phyloP scores from a whole-genome alignment of 352 stramenopile species.

The Phytopythium litorale region DNA sequence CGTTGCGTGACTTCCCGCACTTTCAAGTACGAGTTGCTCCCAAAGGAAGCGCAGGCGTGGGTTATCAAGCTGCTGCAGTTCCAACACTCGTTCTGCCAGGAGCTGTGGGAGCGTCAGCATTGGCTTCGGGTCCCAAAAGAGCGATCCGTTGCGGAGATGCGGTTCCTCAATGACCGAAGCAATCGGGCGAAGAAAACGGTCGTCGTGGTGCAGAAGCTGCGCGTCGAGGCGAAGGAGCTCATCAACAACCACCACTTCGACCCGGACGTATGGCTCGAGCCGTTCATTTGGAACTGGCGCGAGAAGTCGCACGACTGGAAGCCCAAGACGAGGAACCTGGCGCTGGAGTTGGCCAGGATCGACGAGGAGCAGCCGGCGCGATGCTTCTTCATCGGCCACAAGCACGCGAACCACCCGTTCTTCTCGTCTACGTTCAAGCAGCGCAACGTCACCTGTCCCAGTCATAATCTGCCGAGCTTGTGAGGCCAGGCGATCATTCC shows the following conservation, averaged over 20 bases:
- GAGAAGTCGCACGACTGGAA: neutral
- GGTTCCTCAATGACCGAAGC: neutral
- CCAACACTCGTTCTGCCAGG: neutral
- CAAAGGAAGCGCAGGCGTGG: neutral
- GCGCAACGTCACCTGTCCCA: neutral
- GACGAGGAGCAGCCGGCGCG: neutral
- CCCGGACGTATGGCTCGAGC: neutral
- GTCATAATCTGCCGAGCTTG: neutral
- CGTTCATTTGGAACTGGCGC: neutral
- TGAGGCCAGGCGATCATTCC: neutral
- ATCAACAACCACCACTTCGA: neutral
- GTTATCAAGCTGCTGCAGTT: neutral
- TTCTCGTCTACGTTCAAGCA: neutral
- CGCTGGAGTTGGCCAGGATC: neutral
- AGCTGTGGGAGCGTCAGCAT: neutral
- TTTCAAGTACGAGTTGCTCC: neutral
- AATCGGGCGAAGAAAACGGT: neutral
- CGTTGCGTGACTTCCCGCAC: neutral
- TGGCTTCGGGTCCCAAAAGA: neutral
- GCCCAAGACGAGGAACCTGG: neutral
- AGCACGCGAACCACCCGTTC: neutral
- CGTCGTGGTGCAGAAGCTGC: neutral
- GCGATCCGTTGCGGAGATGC: neutral
- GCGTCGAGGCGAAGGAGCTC: neutral
- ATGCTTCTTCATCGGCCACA: neutral